These are phyloP conservation scores for Yarrowia sp. DNA, from an alignment of 805 yeast genomes.

Conservation along the genomic window DNA sequence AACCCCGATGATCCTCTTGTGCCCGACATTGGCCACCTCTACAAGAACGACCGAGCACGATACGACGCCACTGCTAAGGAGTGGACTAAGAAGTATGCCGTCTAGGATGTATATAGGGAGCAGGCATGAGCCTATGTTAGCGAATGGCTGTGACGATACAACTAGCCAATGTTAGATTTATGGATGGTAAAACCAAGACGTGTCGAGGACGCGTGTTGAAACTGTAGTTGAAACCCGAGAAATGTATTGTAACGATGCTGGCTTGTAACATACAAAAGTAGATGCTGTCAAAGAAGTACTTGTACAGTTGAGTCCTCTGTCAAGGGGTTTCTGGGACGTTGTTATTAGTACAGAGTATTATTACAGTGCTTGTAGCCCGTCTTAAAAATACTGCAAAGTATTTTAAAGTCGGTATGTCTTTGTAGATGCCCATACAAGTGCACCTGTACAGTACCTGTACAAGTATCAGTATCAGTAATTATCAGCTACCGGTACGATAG, in stretches of 20 bases:
- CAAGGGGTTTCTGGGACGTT: too few species aligned
- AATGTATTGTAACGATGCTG: not conserved
- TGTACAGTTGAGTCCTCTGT: too few species aligned
- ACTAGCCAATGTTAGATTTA: constrained; percentile 34
- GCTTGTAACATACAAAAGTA: too few species aligned
- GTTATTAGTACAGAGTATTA: too few species aligned
- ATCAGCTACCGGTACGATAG: too few species aligned
- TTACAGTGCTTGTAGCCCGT: too few species aligned
- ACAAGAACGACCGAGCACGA: constrained; percentile 90
- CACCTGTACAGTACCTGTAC: too few species aligned
- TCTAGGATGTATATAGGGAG: constrained; percentile 53
- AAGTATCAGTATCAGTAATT: too few species aligned
- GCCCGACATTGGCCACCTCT: constrained; percentile 96
- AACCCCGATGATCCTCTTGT: constrained; percentile 99
- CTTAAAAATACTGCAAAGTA: too few species aligned
- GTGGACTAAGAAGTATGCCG: constrained; percentile 98
- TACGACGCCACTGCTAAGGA: constrained; percentile 97
- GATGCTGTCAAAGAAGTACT: too few species aligned
- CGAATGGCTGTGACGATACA: constrained; percentile 35
- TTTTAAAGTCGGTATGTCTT: too few species aligned
- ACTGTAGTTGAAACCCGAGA: not conserved
- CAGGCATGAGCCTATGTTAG: constrained; percentile 29
- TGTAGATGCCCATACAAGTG: too few species aligned
- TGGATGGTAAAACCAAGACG: constrained; percentile 14
- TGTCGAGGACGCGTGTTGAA: not conserved